Conservation (phyloP, 805 yeast genomes). For the Metschnikowia hibisci region DNA sequence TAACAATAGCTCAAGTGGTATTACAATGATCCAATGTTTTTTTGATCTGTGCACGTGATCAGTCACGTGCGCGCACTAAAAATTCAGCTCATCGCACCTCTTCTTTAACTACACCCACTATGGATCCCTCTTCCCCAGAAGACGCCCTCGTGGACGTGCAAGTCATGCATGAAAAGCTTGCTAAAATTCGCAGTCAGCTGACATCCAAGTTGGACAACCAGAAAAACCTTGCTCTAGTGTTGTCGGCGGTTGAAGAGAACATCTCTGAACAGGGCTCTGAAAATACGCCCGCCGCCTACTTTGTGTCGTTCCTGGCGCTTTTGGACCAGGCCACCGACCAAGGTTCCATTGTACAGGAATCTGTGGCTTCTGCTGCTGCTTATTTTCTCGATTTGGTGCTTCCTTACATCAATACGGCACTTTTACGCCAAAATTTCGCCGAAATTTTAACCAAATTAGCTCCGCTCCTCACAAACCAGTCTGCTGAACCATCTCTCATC, state of each 20-base stretch:
- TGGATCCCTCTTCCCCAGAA: constrained; percentile 37
- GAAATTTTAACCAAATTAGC: constrained; percentile 78
- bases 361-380: constrained; percentile 69
- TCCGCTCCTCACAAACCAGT: constrained; percentile 66
- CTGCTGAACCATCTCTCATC: constrained; percentile 74
- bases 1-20: too few species aligned
- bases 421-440: constrained; percentile 70
- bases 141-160: constrained; percentile 33
- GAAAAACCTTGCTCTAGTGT: constrained; percentile 75
- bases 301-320: constrained; percentile 76
- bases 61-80: neutral
- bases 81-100: constrained; percentile 7
- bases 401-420: constrained; percentile 65
- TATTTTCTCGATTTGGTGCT: constrained; percentile 78
- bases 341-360: constrained; percentile 53
- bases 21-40: too few species aligned
- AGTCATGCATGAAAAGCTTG: constrained; percentile 60
- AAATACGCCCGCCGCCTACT: constrained; percentile 72
- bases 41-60: neutral
- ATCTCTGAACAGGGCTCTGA: constrained; percentile 61
- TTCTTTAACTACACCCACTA: constrained; percentile 17
- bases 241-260: constrained; percentile 88
- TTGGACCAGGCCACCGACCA: constrained; percentile 63
- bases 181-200: constrained; percentile 66
- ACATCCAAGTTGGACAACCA: constrained; percentile 84